These are phyloP conservation scores for Chlorociboria aeruginascens DNA, from an alignment of 495 filamentous ascomycete genomes.

Conservation along the genomic window DNA sequence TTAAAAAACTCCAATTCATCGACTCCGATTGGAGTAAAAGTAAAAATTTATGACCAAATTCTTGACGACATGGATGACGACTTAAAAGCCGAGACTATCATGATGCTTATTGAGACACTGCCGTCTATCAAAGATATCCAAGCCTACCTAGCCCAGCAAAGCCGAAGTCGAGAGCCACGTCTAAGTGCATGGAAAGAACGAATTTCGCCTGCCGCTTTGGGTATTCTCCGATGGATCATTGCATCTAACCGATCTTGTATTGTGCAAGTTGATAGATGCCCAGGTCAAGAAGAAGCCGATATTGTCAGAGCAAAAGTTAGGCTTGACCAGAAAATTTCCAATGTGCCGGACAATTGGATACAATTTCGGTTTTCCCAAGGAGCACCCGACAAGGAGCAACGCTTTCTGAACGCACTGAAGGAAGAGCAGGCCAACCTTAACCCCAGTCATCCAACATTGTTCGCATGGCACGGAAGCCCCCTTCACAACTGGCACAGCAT, in stretches of 20 bases:
- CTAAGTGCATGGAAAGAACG: slow-evolving; percentile 49
- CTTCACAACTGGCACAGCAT: slow-evolving; percentile 85
- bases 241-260: slow-evolving; percentile 86
- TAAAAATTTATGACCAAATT: slow-evolving; percentile 35
- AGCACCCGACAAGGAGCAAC: slow-evolving; percentile 76
- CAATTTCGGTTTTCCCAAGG: slow-evolving; percentile 88
- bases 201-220: slow-evolving; percentile 54
- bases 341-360: slow-evolving; percentile 49
- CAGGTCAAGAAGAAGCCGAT: slow-evolving; percentile 21
- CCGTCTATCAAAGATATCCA: slow-evolving; percentile 56
- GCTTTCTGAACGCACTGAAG: slow-evolving; percentile 57
- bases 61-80: slow-evolving; percentile 32
- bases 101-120: slow-evolving; percentile 51
- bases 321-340: slow-evolving; percentile 40
- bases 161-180: slow-evolving; percentile 22
- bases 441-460: slow-evolving; percentile 51
- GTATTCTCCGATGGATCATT: slow-evolving; percentile 77
- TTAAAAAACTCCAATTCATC: no score
- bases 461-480: slow-evolving; percentile 75
- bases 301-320: slow-evolving; percentile 2
- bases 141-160: slow-evolving; percentile 37
- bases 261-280: slow-evolving; percentile 46
- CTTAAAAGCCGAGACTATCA: slow-evolving; percentile 42
- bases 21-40: neutral
- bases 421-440: slow-evolving; percentile 28